phyloP scores from a whole-genome alignment of 306 rosid species.

The Cucumis melo region DNA sequence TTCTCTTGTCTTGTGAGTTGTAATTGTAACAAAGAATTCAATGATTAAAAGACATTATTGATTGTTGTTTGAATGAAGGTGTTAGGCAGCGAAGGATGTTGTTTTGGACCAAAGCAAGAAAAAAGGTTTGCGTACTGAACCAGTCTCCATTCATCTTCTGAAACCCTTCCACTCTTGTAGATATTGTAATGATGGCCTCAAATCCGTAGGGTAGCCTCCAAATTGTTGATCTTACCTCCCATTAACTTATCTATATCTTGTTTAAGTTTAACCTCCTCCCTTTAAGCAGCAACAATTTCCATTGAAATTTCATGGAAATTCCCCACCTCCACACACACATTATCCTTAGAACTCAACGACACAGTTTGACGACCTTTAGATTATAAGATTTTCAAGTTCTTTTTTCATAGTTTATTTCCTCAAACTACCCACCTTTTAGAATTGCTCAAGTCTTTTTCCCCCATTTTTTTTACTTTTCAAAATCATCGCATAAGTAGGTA shows the following conservation, averaged over 20 bases:
- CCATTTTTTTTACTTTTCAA: too few relatives aligned
- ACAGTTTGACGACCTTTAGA: too few relatives aligned
- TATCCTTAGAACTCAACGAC: too few relatives aligned
- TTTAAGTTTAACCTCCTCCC: background rate
- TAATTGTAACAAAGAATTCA: background rate
- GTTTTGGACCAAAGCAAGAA: slow-evolving; percentile 8
- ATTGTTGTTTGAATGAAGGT: slow-evolving; percentile 7
- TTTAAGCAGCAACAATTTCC: background rate
- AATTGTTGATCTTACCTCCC: slow-evolving; percentile 12
- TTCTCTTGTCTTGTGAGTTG: slow-evolving; percentile 3
- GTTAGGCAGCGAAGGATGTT: slow-evolving; percentile 4
- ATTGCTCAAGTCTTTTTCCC: too few relatives aligned
- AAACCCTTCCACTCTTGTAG: slow-evolving; percentile 13
- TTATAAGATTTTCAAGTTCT: too few relatives aligned
- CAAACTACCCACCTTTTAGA: too few relatives aligned
- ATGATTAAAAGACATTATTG: background rate
- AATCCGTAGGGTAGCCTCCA: slow-evolving; percentile 36
- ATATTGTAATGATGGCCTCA: slow-evolving; percentile 74
- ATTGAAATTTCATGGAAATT: background rate
- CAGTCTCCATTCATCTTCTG: slow-evolving; percentile 4
- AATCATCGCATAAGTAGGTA: too few relatives aligned
- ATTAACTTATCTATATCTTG: background rate
- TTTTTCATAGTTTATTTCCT: too few relatives aligned
- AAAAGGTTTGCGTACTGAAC: background rate
- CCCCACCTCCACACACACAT: too few relatives aligned